Base-by-base conservation (phyloP, 2,329 filamentous ascomycete species). In the Trichoderma brevicompactum region DNA sequence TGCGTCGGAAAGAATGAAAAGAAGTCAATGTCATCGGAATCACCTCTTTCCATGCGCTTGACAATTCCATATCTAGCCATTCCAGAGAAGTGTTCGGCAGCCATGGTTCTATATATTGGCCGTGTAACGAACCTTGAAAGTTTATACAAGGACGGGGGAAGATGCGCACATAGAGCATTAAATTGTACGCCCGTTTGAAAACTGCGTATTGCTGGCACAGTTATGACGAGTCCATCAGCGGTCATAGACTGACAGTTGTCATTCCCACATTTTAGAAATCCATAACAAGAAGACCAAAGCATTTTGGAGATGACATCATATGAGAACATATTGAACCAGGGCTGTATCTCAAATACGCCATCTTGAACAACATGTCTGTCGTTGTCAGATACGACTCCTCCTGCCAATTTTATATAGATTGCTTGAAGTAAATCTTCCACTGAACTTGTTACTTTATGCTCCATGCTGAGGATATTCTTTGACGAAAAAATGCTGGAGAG, bases 261-360 rank as follows among this genome's bases (percentile, higher is more conserved):
- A 23, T 23, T 49, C 3, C 46, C 46, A 12, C 46, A 28, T 7
- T 28, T 49, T 3, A 49, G 13, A 8, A 49, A 49, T 2, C 46
- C 46, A 32, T 49, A 49, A 1, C 19, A 49, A 1, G 46, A 49
- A 49, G 46, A 49, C 46, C 46, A 49, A 15, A 49, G 12, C 46
- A 49, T 32, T n/a, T 49, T 49, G 13, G 46, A 49, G 46, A 49
- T 49, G 13, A 49, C 46, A 49, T 49, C 46, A 23, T 32, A 49
- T 2, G 23, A 32, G 32, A 49, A 49, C 46, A 49, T 49, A 23
- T 49, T 49, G 12, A 49, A 49, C 46, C 46, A 49, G 23, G 23
- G 46, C 6, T 49, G 46, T 49, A 49, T 28, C 5, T 49, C 46
- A 28, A 49, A 49, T 5, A 49, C 46, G 12, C 46, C 46, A 8